A percentile compares a stretch with the other conserved stretches of the same genome.
Conservation (phyloP, 306 rosid species). For the Geum urbanum region DNA sequence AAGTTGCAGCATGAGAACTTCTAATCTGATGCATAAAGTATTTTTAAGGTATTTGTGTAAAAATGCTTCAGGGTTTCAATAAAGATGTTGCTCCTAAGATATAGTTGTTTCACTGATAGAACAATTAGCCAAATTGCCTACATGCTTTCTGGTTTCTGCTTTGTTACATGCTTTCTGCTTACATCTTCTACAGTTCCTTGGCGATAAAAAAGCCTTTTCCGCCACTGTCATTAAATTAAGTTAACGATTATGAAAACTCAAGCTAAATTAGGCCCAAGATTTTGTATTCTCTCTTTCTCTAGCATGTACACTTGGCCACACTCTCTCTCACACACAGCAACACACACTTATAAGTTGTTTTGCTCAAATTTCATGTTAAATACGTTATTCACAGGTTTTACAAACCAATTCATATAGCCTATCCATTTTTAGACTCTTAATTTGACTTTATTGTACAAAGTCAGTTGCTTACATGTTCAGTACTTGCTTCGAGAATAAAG, state of each 20-base stretch:
- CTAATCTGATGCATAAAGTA: not conserved
- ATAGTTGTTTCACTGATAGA: conserved; percentile 18
- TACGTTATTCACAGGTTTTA: too few relatives aligned
- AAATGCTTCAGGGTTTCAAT: not conserved
- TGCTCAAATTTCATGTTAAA: not conserved
- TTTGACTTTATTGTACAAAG: too few relatives aligned
- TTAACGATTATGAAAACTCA: not conserved
- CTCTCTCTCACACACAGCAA: too few relatives aligned
- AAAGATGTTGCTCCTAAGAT: conserved; percentile 13
- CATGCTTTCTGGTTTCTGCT: too few relatives aligned
- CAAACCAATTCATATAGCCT: too few relatives aligned
- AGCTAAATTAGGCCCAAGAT: too few relatives aligned
- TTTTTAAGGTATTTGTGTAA: conserved; percentile 1
- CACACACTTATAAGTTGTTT: not conserved
- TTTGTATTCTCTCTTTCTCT: too few relatives aligned
- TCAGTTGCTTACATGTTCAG: too few relatives aligned
- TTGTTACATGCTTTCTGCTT: too few relatives aligned
- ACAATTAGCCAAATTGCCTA: not conserved
- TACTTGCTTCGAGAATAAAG: too few relatives aligned
- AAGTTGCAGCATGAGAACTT: not conserved
- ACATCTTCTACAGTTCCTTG: not conserved
- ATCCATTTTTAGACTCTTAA: too few relatives aligned
- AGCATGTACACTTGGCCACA: too few relatives aligned
- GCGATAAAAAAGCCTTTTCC: not conserved
- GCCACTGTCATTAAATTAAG: not conserved